Base-by-base conservation (phyloP, 2,329 filamentous ascomycete genomes). In the Penicillium sp. region DNA sequence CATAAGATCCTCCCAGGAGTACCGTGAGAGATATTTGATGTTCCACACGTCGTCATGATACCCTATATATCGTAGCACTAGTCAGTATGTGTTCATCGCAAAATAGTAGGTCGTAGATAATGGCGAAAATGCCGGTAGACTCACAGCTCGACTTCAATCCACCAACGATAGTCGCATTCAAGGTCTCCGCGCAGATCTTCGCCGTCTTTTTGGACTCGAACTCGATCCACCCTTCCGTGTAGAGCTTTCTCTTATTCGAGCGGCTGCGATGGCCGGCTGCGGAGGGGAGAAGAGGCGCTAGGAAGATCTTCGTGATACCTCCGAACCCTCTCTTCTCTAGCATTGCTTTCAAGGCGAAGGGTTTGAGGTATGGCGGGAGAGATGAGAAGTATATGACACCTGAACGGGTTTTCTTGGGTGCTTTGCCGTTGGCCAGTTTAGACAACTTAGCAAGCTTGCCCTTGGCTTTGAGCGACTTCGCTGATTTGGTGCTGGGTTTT, bases 1-100 rank as follows among this genome's bases (percentile, higher is more conserved):
- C 72, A 78, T 78, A 58, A 79, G 59, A 65, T 79, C 75, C 21
- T 66, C 68, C 78, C 77, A 79, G 51, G 70, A 71, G 44, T 77
- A 76, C 3, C 75, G 74, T 11, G 63, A 62, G 46, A 79, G 64
- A 55, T 79, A 79, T 53, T 76, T 78, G 69, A 79, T 77, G 59
- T 78, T 79, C 72, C 71, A 77, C 29, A 79, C 64, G 63, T 79
- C 78, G 61, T 79, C 78, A 49, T 75, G 73, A 53, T 79, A 79
- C 66, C 50, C 50, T 52, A 33, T 36, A 46, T 1, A 19, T 23
- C 21, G 9, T 21, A 21, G 10, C 5, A 7, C 21, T 19, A 1
- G 40, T 33, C 39, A 52, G 19, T 29, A 33, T 10, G 4, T 33
- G 21, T 36, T 27, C 16, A 39, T 40, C 2, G 6, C 16, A 4